Conservation (phyloP, 768 basidiomycete genomes). For the Strobilomyces confusus region DNA sequence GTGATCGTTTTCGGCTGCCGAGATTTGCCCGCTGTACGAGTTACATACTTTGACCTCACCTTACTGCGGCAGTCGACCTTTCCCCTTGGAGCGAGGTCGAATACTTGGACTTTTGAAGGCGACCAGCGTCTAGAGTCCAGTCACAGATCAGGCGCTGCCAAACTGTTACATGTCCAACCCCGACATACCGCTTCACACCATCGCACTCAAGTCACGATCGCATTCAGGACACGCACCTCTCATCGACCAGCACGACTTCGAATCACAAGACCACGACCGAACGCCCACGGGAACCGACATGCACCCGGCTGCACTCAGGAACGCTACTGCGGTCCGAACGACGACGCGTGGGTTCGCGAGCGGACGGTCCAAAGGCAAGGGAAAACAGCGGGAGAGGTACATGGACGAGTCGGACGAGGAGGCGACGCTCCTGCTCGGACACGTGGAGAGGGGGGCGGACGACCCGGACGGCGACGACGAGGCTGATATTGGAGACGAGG, state of each 20-base stretch:
- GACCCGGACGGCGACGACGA: constrained; percentile 37
- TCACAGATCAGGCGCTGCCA: not conserved
- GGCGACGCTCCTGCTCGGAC: constrained; percentile 43
- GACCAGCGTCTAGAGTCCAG: constrained; percentile 7
- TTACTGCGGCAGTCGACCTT: not conserved
- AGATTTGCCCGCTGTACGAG: not conserved
- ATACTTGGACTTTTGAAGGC: not conserved
- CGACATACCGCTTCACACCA: constrained; percentile 66
- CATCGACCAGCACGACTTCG: constrained; percentile 24
- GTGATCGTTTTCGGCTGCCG: not conserved
- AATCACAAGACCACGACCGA: constrained; percentile 20
- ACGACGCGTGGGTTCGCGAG: constrained; percentile 12
- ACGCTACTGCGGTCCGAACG: constrained; percentile 31
- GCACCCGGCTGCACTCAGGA: constrained; percentile 30
- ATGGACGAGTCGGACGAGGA: constrained; percentile 64
- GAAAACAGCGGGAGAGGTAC: constrained; percentile 51
- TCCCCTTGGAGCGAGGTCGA: not conserved
- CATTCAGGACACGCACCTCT: constrained; percentile 48
- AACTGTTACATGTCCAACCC: constrained; percentile 34
- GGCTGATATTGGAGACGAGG: constrained; percentile 33
- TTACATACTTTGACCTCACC: no score
- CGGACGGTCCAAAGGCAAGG: constrained; percentile 32
- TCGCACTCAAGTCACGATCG: constrained; percentile 45
- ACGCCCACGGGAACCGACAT: constrained; percentile 19
- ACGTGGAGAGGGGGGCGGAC: constrained; percentile 31